Conservation (phyloP, 2,329 filamentous ascomycete genomes). For the Aschersonia sp. region DNA sequence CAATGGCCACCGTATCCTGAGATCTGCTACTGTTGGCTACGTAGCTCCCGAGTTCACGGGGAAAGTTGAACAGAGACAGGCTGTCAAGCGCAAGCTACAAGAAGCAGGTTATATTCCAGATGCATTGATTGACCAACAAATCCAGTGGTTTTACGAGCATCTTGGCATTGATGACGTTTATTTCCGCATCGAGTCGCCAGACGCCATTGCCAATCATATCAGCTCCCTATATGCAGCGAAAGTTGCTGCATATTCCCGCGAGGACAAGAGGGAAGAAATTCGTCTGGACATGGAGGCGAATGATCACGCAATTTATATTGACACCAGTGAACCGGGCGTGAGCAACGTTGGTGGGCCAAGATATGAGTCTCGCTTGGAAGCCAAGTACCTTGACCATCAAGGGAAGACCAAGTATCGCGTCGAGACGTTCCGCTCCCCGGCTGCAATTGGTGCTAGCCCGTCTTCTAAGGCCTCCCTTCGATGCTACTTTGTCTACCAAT, state of each 20-base stretch:
- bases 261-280: constrained; percentile 90
- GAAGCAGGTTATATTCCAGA: constrained; percentile 76
- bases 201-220: constrained; percentile 84
- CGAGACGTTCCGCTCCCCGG: constrained; percentile 90
- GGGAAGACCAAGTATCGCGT: constrained; percentile 71
- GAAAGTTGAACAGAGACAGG: constrained; percentile 79
- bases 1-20: constrained; percentile 59
- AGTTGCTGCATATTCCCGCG: constrained; percentile 80
- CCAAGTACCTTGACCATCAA: constrained; percentile 82
- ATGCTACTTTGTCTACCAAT: constrained; percentile 98
- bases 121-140: constrained; percentile 70
- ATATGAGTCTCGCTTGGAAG: constrained; percentile 86
- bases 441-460: constrained; percentile 52
- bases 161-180: constrained; percentile 98
- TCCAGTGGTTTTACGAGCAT: constrained; percentile 94
- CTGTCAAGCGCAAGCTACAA: constrained; percentile 68
- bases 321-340: constrained; percentile 83
- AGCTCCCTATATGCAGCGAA: constrained; percentile 95
- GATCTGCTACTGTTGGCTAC: constrained; percentile 86
- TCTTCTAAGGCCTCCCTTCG: constrained; percentile 70
- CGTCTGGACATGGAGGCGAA: constrained; percentile 85
- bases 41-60: constrained; percentile 88
- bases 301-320: constrained; percentile 96
- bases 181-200: constrained; percentile 78
- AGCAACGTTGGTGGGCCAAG: constrained; percentile 65